phyloP scores from a whole-genome alignment of 2,329 filamentous ascomycete genomes.

The Fusarium virguliforme region DNA sequence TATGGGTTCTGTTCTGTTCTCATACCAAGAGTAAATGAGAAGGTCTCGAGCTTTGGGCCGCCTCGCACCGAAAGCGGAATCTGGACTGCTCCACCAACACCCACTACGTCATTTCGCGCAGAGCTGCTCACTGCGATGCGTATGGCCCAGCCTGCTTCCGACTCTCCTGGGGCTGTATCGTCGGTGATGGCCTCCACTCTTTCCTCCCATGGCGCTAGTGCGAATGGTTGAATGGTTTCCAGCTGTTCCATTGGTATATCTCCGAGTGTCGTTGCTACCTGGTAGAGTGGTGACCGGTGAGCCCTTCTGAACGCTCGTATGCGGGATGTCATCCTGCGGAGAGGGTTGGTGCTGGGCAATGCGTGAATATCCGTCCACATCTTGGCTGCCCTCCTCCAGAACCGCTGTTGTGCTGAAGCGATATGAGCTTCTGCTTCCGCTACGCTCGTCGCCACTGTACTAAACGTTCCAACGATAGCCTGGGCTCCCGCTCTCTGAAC shows the following conservation, averaged over 20 bases:
- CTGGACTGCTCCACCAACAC: constrained; percentile 27
- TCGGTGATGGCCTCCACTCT: constrained; percentile 12
- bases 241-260: no score
- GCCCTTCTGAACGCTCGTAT: no score
- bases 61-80: background rate
- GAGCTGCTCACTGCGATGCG: constrained; percentile 42
- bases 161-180: no score
- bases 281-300: no score
- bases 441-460: constrained; percentile 26
- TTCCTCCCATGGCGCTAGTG: no score
- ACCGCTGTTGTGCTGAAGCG: constrained; percentile 6
- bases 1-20: no score
- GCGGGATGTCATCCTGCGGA: no score
- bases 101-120: constrained; percentile 36
- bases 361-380: background rate
- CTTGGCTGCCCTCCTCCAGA: constrained; percentile 2
- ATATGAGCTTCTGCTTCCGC: constrained; percentile 26
- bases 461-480: constrained; percentile 32
- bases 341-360: background rate
- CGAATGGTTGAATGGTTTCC: no score
- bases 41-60: no score
- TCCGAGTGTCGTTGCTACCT: no score
- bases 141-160: constrained; percentile 19
- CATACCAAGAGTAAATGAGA: no score
- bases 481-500: constrained; percentile 26